A percentile compares a stretch with the other conserved stretches of the same genome.
Conservation (phyloP, 164 flowering plant genomes). For the Warburgia ugandensis region DNA sequence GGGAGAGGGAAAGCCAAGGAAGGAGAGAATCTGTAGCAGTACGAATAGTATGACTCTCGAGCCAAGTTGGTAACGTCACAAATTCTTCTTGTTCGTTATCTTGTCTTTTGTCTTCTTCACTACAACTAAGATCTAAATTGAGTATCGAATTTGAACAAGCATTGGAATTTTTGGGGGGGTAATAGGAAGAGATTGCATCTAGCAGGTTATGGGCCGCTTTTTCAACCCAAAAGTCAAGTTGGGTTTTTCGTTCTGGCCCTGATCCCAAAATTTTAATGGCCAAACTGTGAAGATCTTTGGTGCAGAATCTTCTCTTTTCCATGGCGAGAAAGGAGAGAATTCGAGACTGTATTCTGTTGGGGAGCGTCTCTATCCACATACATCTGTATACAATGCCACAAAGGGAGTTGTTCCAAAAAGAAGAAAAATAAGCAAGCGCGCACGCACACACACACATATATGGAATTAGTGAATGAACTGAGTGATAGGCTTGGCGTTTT, state of each 20-base stretch:
- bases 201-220: constrained; percentile 61
- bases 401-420: not conserved
- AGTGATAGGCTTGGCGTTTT: too few species aligned
- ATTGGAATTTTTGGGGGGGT: not conserved
- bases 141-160: not conserved
- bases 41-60: constrained; percentile 18
- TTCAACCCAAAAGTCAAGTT: constrained; percentile 66
- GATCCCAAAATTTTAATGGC: constrained; percentile 36
- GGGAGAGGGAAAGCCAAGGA: constrained; percentile 61
- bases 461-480: too few species aligned
- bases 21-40: constrained; percentile 37
- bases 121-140: too few species aligned
- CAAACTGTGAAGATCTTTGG: constrained; percentile 30
- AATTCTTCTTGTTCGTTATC: constrained; percentile 31
- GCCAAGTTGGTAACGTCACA: constrained; percentile 47
- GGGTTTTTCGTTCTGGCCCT: constrained; percentile 3
- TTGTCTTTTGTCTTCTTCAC: not conserved
- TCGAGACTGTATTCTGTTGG: constrained; percentile 44
- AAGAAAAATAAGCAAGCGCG: not conserved
- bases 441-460: too few species aligned
- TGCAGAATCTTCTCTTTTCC: constrained; percentile 39
- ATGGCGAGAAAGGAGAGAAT: constrained; percentile 51
- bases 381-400: constrained; percentile 24
- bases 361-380: constrained; percentile 66
- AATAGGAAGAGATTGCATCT: constrained; percentile 29